phyloP scores from a whole-genome alignment of 2,329 filamentous ascomycete species.

The Rutstroemia sp. region DNA sequence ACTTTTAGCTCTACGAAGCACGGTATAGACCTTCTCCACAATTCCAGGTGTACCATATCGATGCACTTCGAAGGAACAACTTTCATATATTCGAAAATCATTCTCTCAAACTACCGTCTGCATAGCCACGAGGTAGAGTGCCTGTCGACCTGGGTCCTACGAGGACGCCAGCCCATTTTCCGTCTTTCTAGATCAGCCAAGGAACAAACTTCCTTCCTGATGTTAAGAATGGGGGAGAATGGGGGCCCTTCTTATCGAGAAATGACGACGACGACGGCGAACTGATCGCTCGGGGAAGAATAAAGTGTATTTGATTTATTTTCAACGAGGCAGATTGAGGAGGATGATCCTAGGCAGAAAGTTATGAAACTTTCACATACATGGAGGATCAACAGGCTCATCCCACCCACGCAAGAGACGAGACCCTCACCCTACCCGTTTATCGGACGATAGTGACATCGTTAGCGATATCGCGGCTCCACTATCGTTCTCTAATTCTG shows the following conservation, averaged over 20 bases:
- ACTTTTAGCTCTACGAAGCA: no score
- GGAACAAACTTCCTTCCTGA: no score
- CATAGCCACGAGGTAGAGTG: no score
- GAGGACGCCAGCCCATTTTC: no score
- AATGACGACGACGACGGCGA: not conserved
- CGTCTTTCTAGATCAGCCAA: no score
- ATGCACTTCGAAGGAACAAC: no score
- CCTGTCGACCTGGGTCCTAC: no score
- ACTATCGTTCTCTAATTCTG: not conserved
- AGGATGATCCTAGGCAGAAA: not conserved
- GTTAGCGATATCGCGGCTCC: not conserved
- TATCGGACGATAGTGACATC: not conserved
- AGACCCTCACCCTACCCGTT: not conserved
- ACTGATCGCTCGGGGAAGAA: not conserved
- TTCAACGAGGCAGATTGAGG: constrained; percentile 2
- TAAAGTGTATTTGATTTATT: not conserved
- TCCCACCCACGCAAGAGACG: not conserved
- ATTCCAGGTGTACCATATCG: no score
- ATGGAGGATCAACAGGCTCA: constrained; percentile 2
- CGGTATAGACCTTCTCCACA: no score
- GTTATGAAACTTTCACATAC: not conserved
- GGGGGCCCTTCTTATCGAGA: not conserved
- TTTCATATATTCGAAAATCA: no score
- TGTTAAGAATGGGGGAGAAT: not conserved
- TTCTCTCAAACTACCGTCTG: no score